Evolutionary conservation across 257 asterid genomes (phyloP).

Genomic region (Scutellaria baicalensis): DNA sequence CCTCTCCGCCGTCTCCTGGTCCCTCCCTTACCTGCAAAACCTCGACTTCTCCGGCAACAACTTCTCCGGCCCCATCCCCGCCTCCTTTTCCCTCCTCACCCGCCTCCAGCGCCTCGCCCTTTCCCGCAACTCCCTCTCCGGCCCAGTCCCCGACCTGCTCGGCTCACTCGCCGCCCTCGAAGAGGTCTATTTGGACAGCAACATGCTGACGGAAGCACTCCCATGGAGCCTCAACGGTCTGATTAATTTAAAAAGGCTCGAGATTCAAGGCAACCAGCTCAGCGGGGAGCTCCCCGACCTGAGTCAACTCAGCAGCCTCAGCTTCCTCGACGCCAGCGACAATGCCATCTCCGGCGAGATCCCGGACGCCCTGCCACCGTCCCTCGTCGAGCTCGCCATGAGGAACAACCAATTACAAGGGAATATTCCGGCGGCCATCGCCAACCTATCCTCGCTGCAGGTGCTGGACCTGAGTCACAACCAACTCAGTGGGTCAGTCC

Average conservation of each 20-base stretch:
- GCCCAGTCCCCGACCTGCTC: constrained; percentile 43
- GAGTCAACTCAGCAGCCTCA: constrained; percentile 33
- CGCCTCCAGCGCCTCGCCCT: constrained; percentile 42
- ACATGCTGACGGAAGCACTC: constrained; percentile 42
- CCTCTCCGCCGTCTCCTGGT: constrained; percentile 37
- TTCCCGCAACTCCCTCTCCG: constrained; percentile 54
- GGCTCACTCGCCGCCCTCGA: constrained; percentile 40
- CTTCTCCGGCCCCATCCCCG: constrained; percentile 54
- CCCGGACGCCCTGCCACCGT: constrained; percentile 47
- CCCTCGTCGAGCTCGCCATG: constrained; percentile 36
- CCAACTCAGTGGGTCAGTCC: constrained; percentile 50
- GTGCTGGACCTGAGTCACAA: constrained; percentile 81
- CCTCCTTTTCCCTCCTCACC: constrained; percentile 37
- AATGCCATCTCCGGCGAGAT: constrained; percentile 59
- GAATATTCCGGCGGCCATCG: constrained; percentile 27
- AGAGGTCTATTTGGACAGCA: constrained; percentile 54
- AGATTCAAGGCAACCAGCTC: constrained; percentile 55
- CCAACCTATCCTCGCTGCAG: constrained; percentile 28
- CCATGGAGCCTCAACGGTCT: constrained; percentile 48
- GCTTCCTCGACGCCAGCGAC: constrained; percentile 63
- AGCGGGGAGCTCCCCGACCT: constrained; percentile 50
- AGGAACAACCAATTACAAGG: constrained; percentile 57
- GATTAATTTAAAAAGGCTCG: constrained; percentile 51
- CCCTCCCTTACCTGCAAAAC: constrained; percentile 43
- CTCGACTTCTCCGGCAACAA: constrained; percentile 53